Conservation (phyloP, 2,329 filamentous ascomycete species). For the Botrytis fabae region DNA sequence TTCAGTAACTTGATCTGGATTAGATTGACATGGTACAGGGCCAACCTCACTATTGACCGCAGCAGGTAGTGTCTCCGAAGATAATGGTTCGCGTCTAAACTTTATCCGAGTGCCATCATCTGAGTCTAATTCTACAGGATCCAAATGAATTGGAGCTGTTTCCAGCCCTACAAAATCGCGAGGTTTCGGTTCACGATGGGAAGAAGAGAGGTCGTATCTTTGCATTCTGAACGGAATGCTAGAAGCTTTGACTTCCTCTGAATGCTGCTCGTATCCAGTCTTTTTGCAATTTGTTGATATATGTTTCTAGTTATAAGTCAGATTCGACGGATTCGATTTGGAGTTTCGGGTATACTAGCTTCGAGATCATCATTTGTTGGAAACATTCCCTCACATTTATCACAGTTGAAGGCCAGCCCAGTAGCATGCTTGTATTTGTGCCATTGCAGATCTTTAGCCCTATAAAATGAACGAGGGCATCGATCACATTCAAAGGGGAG, state of each 20-base stretch:
- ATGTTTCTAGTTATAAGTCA: neutral
- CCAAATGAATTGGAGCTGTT: neutral
- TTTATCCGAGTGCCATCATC: neutral
- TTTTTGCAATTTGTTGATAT: neutral
- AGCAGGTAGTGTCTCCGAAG: neutral
- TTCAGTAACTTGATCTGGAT: neutral
- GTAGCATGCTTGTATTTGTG: conserved; percentile 8
- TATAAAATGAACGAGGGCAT: neutral
- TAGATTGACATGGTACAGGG: neutral
- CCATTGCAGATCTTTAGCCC: conserved; percentile 1
- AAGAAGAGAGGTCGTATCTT: neutral
- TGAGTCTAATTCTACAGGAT: neutral
- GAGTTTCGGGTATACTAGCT: neutral
- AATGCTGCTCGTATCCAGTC: neutral
- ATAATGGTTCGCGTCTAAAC: neutral
- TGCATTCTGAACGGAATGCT: neutral
- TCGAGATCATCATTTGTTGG: conserved; percentile 6
- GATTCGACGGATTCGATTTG: neutral
- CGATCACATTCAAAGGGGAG: neutral
- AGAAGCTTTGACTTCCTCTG: neutral
- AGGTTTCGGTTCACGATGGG: neutral
- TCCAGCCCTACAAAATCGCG: neutral
- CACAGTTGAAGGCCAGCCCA: neutral
- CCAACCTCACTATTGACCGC: neutral
- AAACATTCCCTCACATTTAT: conserved; percentile 12